Percentiles rank a stretch among this genome's conserved stretches.
phyloP scores from a whole-genome alignment of 2,329 filamentous ascomycete genomes.

The Xylariales sp. region DNA sequence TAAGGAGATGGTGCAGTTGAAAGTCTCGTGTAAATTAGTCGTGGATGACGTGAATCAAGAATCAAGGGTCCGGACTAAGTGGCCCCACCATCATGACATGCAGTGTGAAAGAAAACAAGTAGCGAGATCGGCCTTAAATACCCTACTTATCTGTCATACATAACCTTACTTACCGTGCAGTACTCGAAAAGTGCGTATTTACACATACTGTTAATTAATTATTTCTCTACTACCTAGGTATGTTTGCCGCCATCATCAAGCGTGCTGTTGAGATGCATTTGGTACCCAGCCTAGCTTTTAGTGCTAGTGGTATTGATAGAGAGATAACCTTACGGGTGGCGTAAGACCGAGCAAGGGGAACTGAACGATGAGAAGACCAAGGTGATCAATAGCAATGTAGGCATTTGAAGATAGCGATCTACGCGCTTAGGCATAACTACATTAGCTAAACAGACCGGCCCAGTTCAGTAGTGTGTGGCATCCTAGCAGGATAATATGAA shows the following conservation, averaged over 20 bases:
- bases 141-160: neutral
- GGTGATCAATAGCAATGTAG: neutral
- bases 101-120: neutral
- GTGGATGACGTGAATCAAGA: slow-evolving; percentile 28
- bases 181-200: neutral
- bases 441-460: neutral
- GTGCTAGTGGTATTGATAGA: neutral
- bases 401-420: neutral
- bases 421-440: neutral
- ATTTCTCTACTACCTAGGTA: neutral
- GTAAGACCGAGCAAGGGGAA: no score
- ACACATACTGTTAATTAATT: neutral
- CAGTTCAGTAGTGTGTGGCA: slow-evolving; percentile 8
- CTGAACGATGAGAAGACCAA: neutral
- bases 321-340: no score
- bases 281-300: neutral
- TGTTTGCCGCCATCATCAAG: neutral
- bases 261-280: neutral
- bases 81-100: slow-evolving; percentile 35
- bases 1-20: slow-evolving; percentile 6
- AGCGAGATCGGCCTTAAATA: slow-evolving; percentile 6
- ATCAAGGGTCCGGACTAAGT: slow-evolving; percentile 14
- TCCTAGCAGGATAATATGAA: slow-evolving; percentile 9
- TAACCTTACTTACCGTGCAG: no score
- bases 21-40: neutral